Evolutionary conservation across 1,139 yeast species (phyloP).

Genomic region (Hansenula anomala): DNA sequence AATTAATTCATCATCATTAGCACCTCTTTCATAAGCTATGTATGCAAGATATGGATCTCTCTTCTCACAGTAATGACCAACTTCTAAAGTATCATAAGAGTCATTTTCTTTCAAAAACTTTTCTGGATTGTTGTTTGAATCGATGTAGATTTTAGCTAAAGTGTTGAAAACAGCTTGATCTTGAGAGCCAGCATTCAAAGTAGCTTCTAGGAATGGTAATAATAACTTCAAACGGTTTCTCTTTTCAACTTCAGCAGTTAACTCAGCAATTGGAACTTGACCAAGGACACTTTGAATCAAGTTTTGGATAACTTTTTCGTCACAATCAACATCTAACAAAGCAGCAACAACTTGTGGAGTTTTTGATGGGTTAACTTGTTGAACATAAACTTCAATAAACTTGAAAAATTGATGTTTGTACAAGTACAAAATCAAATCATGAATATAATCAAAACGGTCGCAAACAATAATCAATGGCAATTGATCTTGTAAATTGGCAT

Average conservation of each 20-base stretch:
- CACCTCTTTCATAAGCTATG: conserved; percentile 94
- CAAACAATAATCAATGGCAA: conserved; percentile 94
- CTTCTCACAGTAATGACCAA: conserved; percentile 98
- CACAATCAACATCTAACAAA: conserved; percentile 94
- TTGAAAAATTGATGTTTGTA: conserved; percentile 95
- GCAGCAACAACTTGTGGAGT: conserved; percentile 98
- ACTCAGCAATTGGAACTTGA: conserved; percentile 86
- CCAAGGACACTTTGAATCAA: conserved; percentile 85
- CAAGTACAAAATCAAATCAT: conserved; percentile 86
- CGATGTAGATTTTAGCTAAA: conserved; percentile 95
- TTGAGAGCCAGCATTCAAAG: conserved; percentile 80
- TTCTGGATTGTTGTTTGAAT: conserved; percentile 95
- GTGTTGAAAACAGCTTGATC: conserved; percentile 94
- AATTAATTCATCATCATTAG: conserved; percentile 83
- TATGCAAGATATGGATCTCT: conserved; percentile 98
- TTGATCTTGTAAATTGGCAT: conserved; percentile 90
- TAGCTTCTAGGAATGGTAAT: conserved; percentile 89
- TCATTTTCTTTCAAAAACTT: conserved; percentile 90
- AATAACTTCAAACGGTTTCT: conserved; percentile 89
- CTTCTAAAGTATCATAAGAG: conserved; percentile 84
- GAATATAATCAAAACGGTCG: conserved; percentile 87
- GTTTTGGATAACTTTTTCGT: conserved; percentile 79
- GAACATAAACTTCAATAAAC: conserved; percentile 95
- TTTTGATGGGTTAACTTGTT: conserved; percentile 91
- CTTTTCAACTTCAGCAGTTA: conserved; percentile 93